Evolutionary conservation across 2,329 filamentous ascomycete species (phyloP), one percentile per base, ranked within the genome.

Genomic region (Cordyceps javanica): DNA sequence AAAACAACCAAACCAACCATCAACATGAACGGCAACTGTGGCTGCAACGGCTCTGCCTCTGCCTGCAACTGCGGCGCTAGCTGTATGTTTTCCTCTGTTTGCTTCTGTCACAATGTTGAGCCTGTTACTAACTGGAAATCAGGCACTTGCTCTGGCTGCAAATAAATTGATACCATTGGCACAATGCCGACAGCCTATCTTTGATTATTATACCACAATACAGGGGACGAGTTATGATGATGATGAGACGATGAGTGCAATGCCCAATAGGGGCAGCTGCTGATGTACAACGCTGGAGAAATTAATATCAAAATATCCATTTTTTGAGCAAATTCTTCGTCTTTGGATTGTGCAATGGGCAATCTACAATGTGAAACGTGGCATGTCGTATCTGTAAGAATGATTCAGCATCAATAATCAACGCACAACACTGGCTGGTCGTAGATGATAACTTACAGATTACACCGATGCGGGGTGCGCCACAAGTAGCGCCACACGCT

Each of bases 31-130:
- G 56, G 56, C 39, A 32, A 58, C 56, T 58, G 56, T 46, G 56
- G 56, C 32, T 58, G 56, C 56, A 58, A 58, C 14, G 56, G 56
- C 56, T 58, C 56, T 58, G 56, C 56, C 56, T 58, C 56, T 32
- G 48, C 56, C 49, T 58, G 56, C 56, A 58, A 58, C 56, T 58
- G 56, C 32, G 56, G 56, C 56, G 39, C 56, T 53, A 41, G 56
- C 56, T 58, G 56, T 58, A 58, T 11, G 56, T 58, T 32, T 26
- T 34, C 19, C 10, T 5, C 13, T 38, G 36, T 41, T 41, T 42
- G 3, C 3, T 32, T 32, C 30, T 23, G 7, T 11, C 21, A 13
- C 16, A 42, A 19, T 25, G 39, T 32, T 32, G 30, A 32, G 30
- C 30, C 30, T 32, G 30, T 6, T 50, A 34, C 56, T 53, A 30